These are phyloP conservation scores for Hordeum pubiflorum DNA, from an alignment of 202 grass and related monocot genomes.

Conservation along the genomic window DNA sequence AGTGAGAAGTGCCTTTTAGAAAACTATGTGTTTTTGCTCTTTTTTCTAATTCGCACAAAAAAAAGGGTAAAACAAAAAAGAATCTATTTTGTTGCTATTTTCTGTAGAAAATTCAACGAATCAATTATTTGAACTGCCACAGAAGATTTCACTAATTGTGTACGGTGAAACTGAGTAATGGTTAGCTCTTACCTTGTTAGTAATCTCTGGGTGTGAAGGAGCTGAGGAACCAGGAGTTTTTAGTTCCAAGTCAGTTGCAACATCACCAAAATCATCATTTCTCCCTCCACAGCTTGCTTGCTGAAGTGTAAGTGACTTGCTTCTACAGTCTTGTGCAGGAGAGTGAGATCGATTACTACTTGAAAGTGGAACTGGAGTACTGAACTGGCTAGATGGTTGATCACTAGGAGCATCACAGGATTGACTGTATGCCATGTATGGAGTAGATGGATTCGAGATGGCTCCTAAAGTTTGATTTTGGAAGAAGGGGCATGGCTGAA, in stretches of 20 bases:
- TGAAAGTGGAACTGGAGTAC: slow-evolving; percentile 30
- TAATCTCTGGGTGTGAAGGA: slow-evolving; percentile 34
- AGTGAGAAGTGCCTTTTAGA: neutral
- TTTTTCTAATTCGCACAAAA: neutral
- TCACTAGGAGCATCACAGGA: slow-evolving; percentile 37
- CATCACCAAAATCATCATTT: slow-evolving; percentile 55
- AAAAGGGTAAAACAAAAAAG: neutral
- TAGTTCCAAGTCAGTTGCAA: slow-evolving; percentile 85
- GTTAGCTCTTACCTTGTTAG: slow-evolving; percentile 40
- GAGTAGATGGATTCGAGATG: slow-evolving; percentile 27
- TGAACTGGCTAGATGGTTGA: slow-evolving; percentile 43
- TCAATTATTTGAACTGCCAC: neutral
- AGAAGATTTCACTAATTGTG: neutral
- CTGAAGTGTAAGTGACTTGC: slow-evolving; percentile 39
- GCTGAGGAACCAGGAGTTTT: slow-evolving; percentile 66
- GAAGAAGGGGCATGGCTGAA: slow-evolving; percentile 59
- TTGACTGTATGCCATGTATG: slow-evolving; percentile 49
- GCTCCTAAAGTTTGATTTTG: slow-evolving; percentile 37
- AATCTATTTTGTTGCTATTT: neutral
- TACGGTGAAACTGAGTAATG: neutral
- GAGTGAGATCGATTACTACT: slow-evolving; percentile 31
- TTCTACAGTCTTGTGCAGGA: slow-evolving; percentile 40
- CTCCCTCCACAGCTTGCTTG: slow-evolving; percentile 36
- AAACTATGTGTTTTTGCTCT: slow-evolving; percentile 11
- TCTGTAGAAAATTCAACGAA: neutral